Evolutionary conservation across 768 basidiomycete species (phyloP).

Genomic region (Lactifluus hygrophoroides): DNA sequence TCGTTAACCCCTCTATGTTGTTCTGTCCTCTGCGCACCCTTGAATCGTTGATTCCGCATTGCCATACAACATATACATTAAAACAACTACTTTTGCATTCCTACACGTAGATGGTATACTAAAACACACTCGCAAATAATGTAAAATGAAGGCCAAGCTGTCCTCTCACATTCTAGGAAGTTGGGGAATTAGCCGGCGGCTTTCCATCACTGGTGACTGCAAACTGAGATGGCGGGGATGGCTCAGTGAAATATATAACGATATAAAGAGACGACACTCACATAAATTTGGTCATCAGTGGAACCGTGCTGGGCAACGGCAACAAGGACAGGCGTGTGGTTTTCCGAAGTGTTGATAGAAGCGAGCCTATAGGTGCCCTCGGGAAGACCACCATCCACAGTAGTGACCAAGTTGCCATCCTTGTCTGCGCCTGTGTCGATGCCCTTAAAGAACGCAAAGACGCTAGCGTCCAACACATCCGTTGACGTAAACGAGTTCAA

Average conservation of each 20-base stretch:
- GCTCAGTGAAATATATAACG: not conserved
- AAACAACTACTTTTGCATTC: no score
- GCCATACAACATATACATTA: no score
- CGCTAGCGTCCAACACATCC: conserved; percentile 38
- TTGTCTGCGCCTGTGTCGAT: conserved; percentile 27
- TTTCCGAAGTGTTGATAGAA: conserved; percentile 47
- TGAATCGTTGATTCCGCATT: no score
- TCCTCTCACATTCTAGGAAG: not conserved
- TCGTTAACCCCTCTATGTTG: no score
- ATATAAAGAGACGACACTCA: conserved; percentile 25
- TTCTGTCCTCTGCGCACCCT: no score
- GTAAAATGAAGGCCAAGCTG: no score
- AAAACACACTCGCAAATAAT: no score
- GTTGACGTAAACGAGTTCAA: conserved; percentile 37
- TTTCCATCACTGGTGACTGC: not conserved
- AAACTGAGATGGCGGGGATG: not conserved
- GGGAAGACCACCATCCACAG: conserved; percentile 47
- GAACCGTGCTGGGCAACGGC: conserved; percentile 54
- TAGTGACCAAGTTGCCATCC: conserved; percentile 41
- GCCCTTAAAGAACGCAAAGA: conserved; percentile 62
- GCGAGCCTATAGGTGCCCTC: conserved; percentile 51
- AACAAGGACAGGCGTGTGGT: conserved; percentile 52
- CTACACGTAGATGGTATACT: no score
- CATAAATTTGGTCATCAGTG: conserved; percentile 53
- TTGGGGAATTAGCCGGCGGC: not conserved